Evolutionary conservation across 345 rosid species (phyloP), one percentile per base, ranked within the genome.

Genomic region (Luvunga scandens): DNA sequence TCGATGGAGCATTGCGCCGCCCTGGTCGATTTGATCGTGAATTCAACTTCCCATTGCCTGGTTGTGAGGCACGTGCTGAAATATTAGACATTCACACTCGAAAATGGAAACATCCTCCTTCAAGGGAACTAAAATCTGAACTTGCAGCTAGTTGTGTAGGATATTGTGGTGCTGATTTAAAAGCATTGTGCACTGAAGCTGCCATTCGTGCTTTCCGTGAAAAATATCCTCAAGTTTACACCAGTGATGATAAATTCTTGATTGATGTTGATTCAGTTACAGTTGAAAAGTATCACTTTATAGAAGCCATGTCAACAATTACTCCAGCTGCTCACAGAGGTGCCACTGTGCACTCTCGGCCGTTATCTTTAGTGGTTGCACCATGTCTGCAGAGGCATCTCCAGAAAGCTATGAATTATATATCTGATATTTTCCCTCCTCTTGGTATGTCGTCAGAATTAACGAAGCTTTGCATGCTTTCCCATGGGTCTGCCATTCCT

Each of bases 11-110:
- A 36, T 82, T 97, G 84, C 95, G 99, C 36, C 98, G 99, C 55
- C 99, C 99, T 82, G 99, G 99, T 76, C 89, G 99, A 84, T 97
- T 97, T 69, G 99, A 97, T 86, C 94, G 99, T 56, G 99, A 97
- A 84, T 97, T 97, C 72, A 94, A 89, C 82, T 97, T 97, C 83
- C 97, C 99, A 75, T 90, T 97, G 84, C 99, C 99, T 80, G 98
- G 99, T 82, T 97, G 88, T 73, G 95, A 96, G 83, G 99, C 98
- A 78, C 97, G 98, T 69, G 94, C 94, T 27, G 99, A 96, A 84
- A 96, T 96, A 87, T 83, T 96, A 78, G 91, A 94, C 83, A 96
- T 96, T 66, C 99, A 96, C 85, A 91, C 99, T 83, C 98, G 98
- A 45, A 96, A 92, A 83, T 96, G 99, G 99, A 94, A 87, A 83